Conservation (phyloP, 2,329 filamentous ascomycete species). For the Aspergillus spinulosporus region DNA sequence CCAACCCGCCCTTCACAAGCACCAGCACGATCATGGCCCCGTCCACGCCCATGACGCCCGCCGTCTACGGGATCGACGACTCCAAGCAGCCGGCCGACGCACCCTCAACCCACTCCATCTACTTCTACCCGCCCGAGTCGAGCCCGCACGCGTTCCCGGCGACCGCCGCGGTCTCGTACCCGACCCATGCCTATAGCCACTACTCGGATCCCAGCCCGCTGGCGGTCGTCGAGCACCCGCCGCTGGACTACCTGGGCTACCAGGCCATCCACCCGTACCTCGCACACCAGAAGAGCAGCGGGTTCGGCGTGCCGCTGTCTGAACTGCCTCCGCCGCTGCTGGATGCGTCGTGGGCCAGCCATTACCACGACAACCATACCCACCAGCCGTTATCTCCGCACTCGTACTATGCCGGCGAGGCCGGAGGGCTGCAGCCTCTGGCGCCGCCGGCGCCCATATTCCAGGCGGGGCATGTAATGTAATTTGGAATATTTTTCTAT, state of each 20-base stretch:
- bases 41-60: slow-evolving; percentile 5
- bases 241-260: slow-evolving; percentile 1
- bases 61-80: slow-evolving; percentile 1
- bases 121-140: slow-evolving; percentile 3
- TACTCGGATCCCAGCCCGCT: neutral
- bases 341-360: neutral
- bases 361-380: neutral
- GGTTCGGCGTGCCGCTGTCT: neutral
- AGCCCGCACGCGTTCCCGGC: neutral
- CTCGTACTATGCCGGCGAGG: neutral
- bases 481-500: neutral
- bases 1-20: neutral
- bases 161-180: too few relatives aligned
- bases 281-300: neutral
- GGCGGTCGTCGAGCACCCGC: neutral
- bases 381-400: neutral
- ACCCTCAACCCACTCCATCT: neutral
- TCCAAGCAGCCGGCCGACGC: neutral
- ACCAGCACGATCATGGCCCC: neutral
- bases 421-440: neutral
- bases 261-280: neutral
- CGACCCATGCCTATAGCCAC: neutral
- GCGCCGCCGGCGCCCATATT: slow-evolving; percentile 1
- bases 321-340: slow-evolving; percentile 1
- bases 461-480: neutral